Evolutionary conservation across 352 stramenopile species (phyloP).

Genomic region (Globisporangium middletonii): DNA sequence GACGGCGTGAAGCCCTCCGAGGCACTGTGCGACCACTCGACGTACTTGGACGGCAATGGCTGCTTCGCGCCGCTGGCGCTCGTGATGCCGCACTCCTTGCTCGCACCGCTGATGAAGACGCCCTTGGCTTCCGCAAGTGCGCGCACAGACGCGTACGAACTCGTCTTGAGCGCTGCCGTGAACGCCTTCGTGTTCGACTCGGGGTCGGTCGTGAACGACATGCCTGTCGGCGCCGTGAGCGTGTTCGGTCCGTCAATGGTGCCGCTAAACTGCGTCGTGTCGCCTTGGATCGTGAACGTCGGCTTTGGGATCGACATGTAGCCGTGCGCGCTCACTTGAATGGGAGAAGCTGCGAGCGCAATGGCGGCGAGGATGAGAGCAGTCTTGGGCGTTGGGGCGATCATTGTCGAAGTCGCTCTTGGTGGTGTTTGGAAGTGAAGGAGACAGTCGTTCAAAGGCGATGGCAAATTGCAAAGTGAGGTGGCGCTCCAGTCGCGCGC

Average conservation of each 20-base stretch:
- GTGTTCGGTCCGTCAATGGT: conserved; percentile 7
- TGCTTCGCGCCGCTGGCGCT: conserved; percentile 26
- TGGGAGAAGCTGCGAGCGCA: conserved; percentile 4
- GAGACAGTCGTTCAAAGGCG: no score
- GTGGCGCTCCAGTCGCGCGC: no score
- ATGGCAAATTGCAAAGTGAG: no score
- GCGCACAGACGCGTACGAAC: conserved; percentile 15
- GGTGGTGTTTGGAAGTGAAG: no score
- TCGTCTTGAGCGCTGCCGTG: conserved; percentile 16
- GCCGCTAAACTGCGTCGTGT: conserved; percentile 10
- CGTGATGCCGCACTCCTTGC: conserved; percentile 14
- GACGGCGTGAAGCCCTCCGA: conserved; percentile 21
- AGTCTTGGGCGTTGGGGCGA: not conserved
- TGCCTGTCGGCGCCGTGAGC: conserved; percentile 10
- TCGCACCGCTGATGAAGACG: conserved; percentile 8
- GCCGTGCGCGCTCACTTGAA: conserved; percentile 29
- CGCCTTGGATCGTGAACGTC: conserved; percentile 8
- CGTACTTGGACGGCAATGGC: conserved; percentile 21
- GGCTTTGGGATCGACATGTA: conserved; percentile 13
- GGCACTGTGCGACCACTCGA: conserved; percentile 28
- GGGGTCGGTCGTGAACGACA: conserved; percentile 12
- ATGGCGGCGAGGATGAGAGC: not conserved
- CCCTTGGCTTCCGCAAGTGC: conserved; percentile 13
- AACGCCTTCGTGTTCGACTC: conserved; percentile 20
- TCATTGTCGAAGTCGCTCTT: not conserved